phyloP scores from a whole-genome alignment of 2,329 filamentous ascomycete species.

The Fusarium buxicola region DNA sequence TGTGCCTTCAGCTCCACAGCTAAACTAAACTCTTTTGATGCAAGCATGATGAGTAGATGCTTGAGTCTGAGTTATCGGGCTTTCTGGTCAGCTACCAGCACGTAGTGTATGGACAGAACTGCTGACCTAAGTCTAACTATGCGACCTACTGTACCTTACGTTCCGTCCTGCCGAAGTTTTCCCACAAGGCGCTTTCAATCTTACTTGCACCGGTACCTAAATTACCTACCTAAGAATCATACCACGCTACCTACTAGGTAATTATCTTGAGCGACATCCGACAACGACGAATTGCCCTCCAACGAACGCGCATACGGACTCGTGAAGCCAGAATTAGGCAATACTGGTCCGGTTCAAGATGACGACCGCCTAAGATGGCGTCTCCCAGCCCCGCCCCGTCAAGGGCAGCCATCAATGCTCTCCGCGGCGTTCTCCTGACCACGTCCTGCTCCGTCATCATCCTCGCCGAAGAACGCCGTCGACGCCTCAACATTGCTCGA shows the following conservation, averaged over 20 bases:
- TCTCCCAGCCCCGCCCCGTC: constrained; percentile 63
- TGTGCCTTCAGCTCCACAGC: not conserved
- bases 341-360: constrained; percentile 26
- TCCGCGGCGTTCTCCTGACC: constrained; percentile 66
- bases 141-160: no score
- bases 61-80: constrained; percentile 32
- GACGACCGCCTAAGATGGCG: constrained; percentile 56
- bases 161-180: constrained; percentile 13
- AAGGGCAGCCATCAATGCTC: constrained; percentile 65
- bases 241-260: no score
- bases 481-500: constrained; percentile 63
- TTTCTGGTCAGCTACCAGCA: constrained; percentile 11
- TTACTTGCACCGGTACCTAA: constrained; percentile 9
- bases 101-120: not conserved
- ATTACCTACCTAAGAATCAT: constrained; percentile 41
- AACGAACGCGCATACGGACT: constrained; percentile 4
- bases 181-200: constrained; percentile 28
- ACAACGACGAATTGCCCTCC: constrained; percentile 40
- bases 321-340: constrained; percentile 9
- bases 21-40: not conserved
- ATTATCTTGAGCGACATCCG: constrained; percentile 36
- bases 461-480: constrained; percentile 67
- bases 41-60: constrained; percentile 1
- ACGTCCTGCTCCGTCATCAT: constrained; percentile 68
- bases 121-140: constrained; percentile 9